Evolutionary conservation across 176 grass and related monocot genomes (phyloP), one percentile per base, ranked within the genome.

Genomic region (Poa annua): DNA sequence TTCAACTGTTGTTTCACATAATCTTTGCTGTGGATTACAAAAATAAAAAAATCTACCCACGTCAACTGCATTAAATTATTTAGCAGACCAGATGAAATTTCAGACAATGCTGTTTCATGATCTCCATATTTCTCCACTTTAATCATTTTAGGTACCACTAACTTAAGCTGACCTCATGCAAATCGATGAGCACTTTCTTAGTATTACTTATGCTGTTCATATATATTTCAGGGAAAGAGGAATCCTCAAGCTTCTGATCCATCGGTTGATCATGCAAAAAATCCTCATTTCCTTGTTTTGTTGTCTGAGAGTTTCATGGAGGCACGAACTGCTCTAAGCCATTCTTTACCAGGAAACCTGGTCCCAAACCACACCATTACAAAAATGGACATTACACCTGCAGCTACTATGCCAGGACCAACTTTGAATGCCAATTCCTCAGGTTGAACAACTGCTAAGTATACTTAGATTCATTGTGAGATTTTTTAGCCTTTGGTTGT

Each of bases 261-360:
- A 83, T 71, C 91, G 79, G 83, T 93, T 71, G 89, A 99, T 83
- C 87, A 90, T 79, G 41, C 87, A 14, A 99, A 90, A 86, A 88
- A 96, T 49, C 77, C 85, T 45, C 85, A 96, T 50, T 91, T 92
- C 76, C 89, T 99, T 81, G 83, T 99, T 79, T 83, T 99, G 75
- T 81, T 94, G 17, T 99, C 96, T 63, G 96, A 99, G 32, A 92
- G 88, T 90, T 99, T 99, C 80, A 84, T 85, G 63, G 96, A 99
- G 81, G 93, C 93, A 21, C 83, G 88, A 53, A 81, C 74, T 16
- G 96, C 96, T 80, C 86, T 99, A 61, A 96, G 85, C 75, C 91
- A 81, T 22, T 86, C 91, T 78, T 81, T 89, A 80, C 80, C 84
- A 77, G 74, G 73, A 41, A 93, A 89, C 52, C 59, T 89, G 71